phyloP scores from a whole-genome alignment of 345 rosid species.

The Rhodamnia rubescens region DNA sequence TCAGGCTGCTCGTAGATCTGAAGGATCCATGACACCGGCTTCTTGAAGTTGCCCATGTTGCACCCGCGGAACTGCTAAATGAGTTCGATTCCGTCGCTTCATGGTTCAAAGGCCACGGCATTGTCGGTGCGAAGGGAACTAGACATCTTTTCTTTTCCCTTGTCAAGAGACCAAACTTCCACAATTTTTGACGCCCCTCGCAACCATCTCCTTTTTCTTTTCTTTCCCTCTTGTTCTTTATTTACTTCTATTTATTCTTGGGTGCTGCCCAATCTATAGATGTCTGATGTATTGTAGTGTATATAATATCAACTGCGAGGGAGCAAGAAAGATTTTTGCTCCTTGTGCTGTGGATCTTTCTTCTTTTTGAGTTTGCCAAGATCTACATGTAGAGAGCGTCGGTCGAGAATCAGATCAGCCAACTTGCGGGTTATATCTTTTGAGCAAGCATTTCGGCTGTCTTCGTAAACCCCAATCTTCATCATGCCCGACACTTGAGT shows the following conservation, averaged over 20 bases:
- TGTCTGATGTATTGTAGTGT: constrained; percentile 28
- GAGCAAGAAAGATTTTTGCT: background rate
- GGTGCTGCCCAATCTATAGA: constrained; percentile 16
- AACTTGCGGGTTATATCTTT: background rate
- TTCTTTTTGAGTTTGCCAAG: background rate
- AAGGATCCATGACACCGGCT: constrained; percentile 38
- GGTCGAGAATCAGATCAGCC: background rate
- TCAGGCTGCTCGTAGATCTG: constrained; percentile 39
- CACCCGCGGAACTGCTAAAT: background rate
- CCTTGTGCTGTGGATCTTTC: background rate
- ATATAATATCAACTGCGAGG: constrained; percentile 17
- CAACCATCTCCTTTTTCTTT: background rate
- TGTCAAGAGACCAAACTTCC: background rate
- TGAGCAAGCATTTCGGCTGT: background rate
- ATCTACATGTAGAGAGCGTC: background rate
- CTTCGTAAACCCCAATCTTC: background rate
- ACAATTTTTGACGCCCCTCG: background rate
- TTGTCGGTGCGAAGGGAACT: background rate
- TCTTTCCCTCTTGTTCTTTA: background rate
- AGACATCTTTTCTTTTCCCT: background rate
- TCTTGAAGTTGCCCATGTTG: constrained; percentile 25
- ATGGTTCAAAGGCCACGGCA: background rate
- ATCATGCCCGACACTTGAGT: background rate
- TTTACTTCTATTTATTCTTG: constrained; percentile 8
- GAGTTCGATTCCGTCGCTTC: background rate